Evolutionary conservation across 768 basidiomycete genomes (phyloP), one percentile per base, ranked within the genome.

Genomic region (Xerocomus brunneocitrinus): DNA sequence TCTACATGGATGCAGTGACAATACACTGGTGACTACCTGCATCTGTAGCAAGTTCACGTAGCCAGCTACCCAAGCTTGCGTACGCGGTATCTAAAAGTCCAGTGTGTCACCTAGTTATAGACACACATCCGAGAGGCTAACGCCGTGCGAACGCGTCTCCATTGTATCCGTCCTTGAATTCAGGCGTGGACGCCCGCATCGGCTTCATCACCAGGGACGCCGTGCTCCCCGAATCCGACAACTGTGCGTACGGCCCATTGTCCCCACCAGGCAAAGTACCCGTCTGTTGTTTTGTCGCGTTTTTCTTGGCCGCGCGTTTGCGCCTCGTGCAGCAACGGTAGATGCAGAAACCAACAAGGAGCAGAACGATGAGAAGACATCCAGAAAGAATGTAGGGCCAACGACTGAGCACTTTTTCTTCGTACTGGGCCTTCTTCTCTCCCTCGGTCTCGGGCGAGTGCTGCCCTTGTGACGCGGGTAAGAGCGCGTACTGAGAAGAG

Each of bases 381-480:
- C 84, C 87, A 8, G 74, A 56, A 41, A 85, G 75, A 63, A 87
- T 87, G 63, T 85, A 87, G 3, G 83, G 86, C 88, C 84, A 89
- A 54, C 76, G 84, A 62, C 82, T 85, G 61, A 84, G 76, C 36
- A 83, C 73, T 73, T 76, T 72, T 66, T 83, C 84, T 62, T 82
- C 79, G 58, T 82, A 80, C 54, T 74, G 73, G 49, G 83, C 77
- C 71, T 87, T 86, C 72, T 85, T 84, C 67, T 86, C 85, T 52
- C 73, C 76, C 2, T 58, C 75, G n/a, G 75, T 78, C 40, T 87
- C 74, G 3, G 87, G 87, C 0, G 87, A 88, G 56, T 79, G 75
- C 54, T 81, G 78, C 69, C 75, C 71, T 60, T 88, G 74, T 8
- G 74, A 73, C 0, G 75, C 66, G 42, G 89, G 82, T 12, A 91